phyloP scores from a whole-genome alignment of 1,284 basidiomycete genomes.

The Heliocybe sulcata region DNA sequence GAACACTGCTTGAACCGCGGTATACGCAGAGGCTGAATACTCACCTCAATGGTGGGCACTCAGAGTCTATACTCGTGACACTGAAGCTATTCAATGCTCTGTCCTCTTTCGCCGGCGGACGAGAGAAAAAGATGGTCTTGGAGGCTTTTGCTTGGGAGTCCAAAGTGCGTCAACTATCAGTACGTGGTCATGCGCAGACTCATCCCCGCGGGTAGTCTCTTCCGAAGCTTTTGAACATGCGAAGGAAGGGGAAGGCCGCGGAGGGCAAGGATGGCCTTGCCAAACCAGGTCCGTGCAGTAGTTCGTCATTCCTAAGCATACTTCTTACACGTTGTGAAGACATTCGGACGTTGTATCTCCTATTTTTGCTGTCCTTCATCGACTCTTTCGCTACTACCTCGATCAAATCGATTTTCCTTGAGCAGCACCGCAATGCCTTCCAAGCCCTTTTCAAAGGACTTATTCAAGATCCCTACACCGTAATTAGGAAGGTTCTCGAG shows the following conservation, averaged over 20 bases:
- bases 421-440: constrained; percentile 58
- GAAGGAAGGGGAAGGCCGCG: constrained; percentile 43
- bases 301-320: constrained; percentile 2
- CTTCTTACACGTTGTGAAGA: constrained; percentile 32
- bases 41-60: constrained; percentile 50
- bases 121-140: constrained; percentile 50
- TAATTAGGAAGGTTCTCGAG: constrained; percentile 55
- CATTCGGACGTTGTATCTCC: constrained; percentile 63
- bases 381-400: constrained; percentile 35
- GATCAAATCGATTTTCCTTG: constrained; percentile 56
- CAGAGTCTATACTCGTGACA: constrained; percentile 55
- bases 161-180: constrained; percentile 38
- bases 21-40: constrained; percentile 49
- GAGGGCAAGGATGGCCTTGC: constrained; percentile 33
- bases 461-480: constrained; percentile 47
- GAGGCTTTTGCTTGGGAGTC: constrained; percentile 72
- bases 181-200: constrained; percentile 4
- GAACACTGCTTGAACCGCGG: constrained; percentile 43
- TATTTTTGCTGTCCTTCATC: constrained; percentile 67
- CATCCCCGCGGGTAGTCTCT: constrained; percentile 36
- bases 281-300: constrained; percentile 42
- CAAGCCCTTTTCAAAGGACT: constrained; percentile 64
- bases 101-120: constrained; percentile 54
- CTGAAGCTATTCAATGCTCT: constrained; percentile 57
- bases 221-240: constrained; percentile 61